Conservation (phyloP, 164 flowering plant species). For the Vitis riparia region DNA sequence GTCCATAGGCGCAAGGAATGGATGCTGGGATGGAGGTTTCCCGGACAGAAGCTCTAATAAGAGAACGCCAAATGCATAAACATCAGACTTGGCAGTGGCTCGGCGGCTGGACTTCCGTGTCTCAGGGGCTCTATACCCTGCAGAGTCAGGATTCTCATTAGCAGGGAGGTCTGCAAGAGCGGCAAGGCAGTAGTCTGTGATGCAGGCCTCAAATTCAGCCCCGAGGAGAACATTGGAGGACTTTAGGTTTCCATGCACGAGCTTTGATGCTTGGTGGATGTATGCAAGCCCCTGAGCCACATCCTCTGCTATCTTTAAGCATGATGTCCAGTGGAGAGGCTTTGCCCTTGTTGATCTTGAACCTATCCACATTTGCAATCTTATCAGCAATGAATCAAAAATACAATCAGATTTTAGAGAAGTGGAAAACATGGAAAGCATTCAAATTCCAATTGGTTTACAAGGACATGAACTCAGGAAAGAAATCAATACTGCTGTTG, state of each 20-base stretch:
- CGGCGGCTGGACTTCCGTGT: constrained; percentile 19
- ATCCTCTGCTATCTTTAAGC: constrained; percentile 57
- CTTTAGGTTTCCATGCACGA: constrained; percentile 51
- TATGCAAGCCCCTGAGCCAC: constrained; percentile 49
- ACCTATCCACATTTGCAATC: constrained; percentile 15
- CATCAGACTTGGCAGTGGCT: constrained; percentile 29
- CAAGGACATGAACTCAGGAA: no score
- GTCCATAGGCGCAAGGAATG: constrained; percentile 27
- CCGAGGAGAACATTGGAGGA: constrained; percentile 55
- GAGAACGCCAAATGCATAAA: constrained; percentile 35
- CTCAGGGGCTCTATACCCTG: constrained; percentile 29
- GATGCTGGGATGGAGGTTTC: constrained; percentile 31
- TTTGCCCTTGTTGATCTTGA: constrained; percentile 39
- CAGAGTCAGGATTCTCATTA: constrained; percentile 25
- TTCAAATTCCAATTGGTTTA: no score
- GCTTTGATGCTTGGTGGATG: constrained; percentile 43
- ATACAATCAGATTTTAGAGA: neutral
- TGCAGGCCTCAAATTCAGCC: constrained; percentile 48
- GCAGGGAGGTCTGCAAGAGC: constrained; percentile 15
- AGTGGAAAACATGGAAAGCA: neutral
- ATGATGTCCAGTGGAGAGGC: constrained; percentile 43
- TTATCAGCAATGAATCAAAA: neutral
- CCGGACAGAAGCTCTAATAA: constrained; percentile 41
- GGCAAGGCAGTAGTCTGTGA: constrained; percentile 44
- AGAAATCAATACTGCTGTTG: no score